These are phyloP conservation scores for Acephala macrosclerotiorum DNA, from an alignment of 2,329 filamentous ascomycete genomes.

Conservation along the genomic window DNA sequence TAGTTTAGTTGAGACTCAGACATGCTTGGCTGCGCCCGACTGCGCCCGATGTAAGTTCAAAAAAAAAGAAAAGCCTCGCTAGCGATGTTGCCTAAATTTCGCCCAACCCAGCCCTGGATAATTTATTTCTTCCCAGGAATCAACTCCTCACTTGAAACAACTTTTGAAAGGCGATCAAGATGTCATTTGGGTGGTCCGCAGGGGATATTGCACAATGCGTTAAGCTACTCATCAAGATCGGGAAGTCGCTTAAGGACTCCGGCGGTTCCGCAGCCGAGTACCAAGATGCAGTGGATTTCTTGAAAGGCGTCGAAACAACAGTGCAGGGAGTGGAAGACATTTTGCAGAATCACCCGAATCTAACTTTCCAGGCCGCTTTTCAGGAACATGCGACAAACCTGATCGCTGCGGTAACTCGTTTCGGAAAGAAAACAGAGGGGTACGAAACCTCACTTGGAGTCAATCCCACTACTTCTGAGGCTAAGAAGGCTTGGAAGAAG, in stretches of 20 bases:
- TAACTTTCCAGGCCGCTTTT: background rate
- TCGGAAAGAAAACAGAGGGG: background rate
- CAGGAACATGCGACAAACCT: background rate
- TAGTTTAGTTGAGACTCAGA: too few species aligned
- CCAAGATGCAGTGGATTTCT: conserved; percentile 1
- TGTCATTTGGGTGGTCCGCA: conserved; percentile 12
- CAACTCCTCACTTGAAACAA: background rate
- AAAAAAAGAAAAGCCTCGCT: too few species aligned
- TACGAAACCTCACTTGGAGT: conserved; percentile 1
- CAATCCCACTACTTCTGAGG: background rate
- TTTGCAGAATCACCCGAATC: background rate
- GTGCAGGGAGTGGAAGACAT: background rate
- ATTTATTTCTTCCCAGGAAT: background rate
- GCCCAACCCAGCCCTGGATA: background rate
- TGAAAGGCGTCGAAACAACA: conserved; percentile 7
- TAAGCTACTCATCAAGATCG: conserved; percentile 7
- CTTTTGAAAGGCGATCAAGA: background rate
- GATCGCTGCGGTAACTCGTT: conserved; percentile 1
- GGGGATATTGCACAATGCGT: conserved; percentile 7
- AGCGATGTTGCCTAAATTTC: background rate
- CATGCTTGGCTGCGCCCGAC: too few species aligned
- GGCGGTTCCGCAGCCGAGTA: conserved; percentile 7
- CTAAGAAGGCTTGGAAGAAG: background rate
- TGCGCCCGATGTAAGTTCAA: too few species aligned
- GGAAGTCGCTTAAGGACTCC: conserved; percentile 3